These are phyloP conservation scores for Monosporascus sp. DNA, from an alignment of 2,329 filamentous ascomycete species.

Conservation along the genomic window DNA sequence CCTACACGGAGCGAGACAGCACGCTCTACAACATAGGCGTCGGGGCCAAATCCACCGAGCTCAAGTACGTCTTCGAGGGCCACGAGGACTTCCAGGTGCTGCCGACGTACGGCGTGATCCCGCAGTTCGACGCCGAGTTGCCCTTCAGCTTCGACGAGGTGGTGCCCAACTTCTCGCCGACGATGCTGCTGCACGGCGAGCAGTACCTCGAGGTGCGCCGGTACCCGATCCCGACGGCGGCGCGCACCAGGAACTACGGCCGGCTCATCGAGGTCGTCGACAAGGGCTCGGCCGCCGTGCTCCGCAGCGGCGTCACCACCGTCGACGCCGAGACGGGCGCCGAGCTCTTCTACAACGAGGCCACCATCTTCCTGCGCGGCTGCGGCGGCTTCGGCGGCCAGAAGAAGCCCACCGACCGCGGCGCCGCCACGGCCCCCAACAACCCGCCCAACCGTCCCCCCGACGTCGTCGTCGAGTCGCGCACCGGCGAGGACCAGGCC, in stretches of 20 bases:
- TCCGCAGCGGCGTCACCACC: conserved; percentile 75
- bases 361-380: conserved; percentile 86
- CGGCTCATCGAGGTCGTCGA: conserved; percentile 91
- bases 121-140: conserved; percentile 78
- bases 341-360: conserved; percentile 95
- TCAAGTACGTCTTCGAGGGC: conserved; percentile 86
- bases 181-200: conserved; percentile 98
- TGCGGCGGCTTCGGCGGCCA: conserved; percentile 85
- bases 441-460: conserved; percentile 70
- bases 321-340: conserved; percentile 80
- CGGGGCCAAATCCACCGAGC: conserved; percentile 83
- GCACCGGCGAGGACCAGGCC: conserved; percentile 85
- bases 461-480: conserved; percentile 78
- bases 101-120: conserved; percentile 93
- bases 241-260: conserved; percentile 67
- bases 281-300: conserved; percentile 84
- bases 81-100: conserved; percentile 88
- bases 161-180: conserved; percentile 92
- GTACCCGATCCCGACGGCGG: conserved; percentile 84
- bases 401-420: conserved; percentile 70
- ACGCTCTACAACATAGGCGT: conserved; percentile 96
- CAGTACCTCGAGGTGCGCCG: conserved; percentile 94
- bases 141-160: conserved; percentile 78
- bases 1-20: conserved; percentile 78
- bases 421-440: conserved; percentile 74